Conservation (phyloP, 2,329 filamentous ascomycete genomes). For the Tolypocladium nubicola region DNA sequence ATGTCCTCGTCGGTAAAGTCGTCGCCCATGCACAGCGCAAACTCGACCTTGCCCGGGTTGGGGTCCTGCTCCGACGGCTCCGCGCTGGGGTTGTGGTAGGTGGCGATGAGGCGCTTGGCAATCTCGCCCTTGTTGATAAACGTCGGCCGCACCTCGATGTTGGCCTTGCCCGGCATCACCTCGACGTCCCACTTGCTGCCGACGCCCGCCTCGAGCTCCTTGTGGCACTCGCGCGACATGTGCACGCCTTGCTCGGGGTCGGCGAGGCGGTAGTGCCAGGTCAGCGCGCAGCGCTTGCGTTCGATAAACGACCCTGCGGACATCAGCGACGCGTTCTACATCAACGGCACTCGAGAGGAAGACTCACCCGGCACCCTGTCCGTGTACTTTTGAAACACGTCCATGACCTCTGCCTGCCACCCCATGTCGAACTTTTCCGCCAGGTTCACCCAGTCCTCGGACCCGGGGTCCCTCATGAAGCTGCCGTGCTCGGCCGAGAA, state of each 20-base stretch:
- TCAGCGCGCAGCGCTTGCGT: slow-evolving; percentile 84
- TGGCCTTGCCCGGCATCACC: slow-evolving; percentile 94
- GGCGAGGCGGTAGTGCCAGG: slow-evolving; percentile 92
- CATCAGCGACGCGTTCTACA: neutral
- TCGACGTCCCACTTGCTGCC: slow-evolving; percentile 79
- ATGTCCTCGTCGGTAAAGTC: slow-evolving; percentile 97
- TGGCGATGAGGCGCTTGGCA: slow-evolving; percentile 67
- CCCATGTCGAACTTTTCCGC: slow-evolving; percentile 81
- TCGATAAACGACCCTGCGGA: slow-evolving; percentile 75
- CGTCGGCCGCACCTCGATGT: slow-evolving; percentile 89
- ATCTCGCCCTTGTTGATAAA: slow-evolving; percentile 99
- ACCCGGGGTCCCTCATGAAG: slow-evolving; percentile 76
- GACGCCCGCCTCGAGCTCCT: slow-evolving; percentile 68
- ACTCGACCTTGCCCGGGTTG: slow-evolving; percentile 53
- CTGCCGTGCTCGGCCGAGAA: slow-evolving; percentile 95
- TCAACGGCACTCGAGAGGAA: neutral
- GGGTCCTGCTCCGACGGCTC: slow-evolving; percentile 32
- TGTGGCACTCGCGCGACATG: slow-evolving; percentile 72
- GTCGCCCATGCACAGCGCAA: slow-evolving; percentile 84
- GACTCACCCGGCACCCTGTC: slow-evolving; percentile 68
- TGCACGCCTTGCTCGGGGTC: slow-evolving; percentile 76
- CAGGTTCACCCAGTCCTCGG: slow-evolving; percentile 75
- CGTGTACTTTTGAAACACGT: slow-evolving; percentile 80
- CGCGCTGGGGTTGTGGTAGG: slow-evolving; percentile 48
- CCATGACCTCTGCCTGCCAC: slow-evolving; percentile 80